Evolutionary conservation across 2,329 filamentous ascomycete genomes (phyloP).

Genomic region (Stachybotrys elegans): DNA sequence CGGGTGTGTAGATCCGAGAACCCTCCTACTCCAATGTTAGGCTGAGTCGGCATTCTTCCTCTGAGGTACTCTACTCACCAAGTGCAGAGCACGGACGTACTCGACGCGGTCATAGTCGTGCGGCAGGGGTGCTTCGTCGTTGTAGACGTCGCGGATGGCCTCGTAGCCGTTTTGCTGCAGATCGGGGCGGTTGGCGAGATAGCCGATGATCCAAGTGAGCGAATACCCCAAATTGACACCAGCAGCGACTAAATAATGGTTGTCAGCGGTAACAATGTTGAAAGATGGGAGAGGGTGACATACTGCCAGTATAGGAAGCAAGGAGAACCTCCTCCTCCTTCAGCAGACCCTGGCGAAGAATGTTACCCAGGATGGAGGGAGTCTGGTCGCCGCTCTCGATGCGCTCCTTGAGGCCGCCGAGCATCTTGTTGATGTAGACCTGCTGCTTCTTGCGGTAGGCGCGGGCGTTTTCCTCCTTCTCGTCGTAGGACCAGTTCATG

Average conservation of each 20-base stretch:
- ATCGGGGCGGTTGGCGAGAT: conserved; percentile 4
- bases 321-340: conserved; percentile 3
- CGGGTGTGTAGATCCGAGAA: conserved; percentile 5
- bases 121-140: conserved; percentile 4
- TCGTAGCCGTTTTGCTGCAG: conserved; percentile 7
- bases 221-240: conserved; percentile 6
- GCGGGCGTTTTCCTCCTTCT: conserved; percentile 4
- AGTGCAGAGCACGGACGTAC: conserved; percentile 4
- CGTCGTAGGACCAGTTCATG: conserved; percentile 1
- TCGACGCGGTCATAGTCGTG: conserved; percentile 9
- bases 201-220: conserved; percentile 5
- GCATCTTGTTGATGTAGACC: conserved; percentile 5
- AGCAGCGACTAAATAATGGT: background rate
- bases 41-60: background rate
- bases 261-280: background rate
- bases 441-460: conserved; percentile 7
- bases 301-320: conserved; percentile 5
- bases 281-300: background rate
- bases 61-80: background rate
- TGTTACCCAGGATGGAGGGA: conserved; percentile 6
- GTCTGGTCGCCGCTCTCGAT: conserved; percentile 6
- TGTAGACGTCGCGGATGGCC: conserved; percentile 5
- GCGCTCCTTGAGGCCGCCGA: conserved; percentile 4
- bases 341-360: conserved; percentile 4
- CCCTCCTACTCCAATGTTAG: background rate